These are phyloP conservation scores for Cyberlindnera xylosilytica DNA, from an alignment of 805 yeast species.

Conservation along the genomic window DNA sequence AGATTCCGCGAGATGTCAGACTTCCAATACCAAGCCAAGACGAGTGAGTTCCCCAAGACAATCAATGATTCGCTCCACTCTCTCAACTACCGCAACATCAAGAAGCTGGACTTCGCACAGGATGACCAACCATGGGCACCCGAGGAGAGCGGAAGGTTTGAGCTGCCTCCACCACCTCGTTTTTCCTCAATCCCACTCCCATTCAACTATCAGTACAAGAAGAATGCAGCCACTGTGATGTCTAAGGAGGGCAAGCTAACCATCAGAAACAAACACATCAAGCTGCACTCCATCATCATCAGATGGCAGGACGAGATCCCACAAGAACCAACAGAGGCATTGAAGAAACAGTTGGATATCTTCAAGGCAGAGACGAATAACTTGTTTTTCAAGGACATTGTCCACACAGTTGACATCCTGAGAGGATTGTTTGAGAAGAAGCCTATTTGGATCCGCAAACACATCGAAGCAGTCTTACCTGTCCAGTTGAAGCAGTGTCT, in stretches of 20 bases:
- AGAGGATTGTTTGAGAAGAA: constrained; percentile 56
- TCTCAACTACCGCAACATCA: constrained; percentile 41
- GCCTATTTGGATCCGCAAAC: constrained; percentile 86
- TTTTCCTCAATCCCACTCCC: constrained; percentile 78
- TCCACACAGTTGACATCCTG: constrained; percentile 29
- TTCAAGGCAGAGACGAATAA: constrained; percentile 31
- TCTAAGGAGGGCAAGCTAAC: constrained; percentile 45
- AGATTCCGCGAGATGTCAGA: constrained; percentile 85
- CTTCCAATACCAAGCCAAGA: constrained; percentile 68
- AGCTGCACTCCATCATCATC: constrained; percentile 51
- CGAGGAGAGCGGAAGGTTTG: constrained; percentile 31
- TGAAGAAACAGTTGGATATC: constrained; percentile 42
- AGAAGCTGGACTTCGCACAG: constrained; percentile 32
- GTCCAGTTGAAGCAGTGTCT: constrained; percentile 41
- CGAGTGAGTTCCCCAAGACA: constrained; percentile 46
- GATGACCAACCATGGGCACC: constrained; percentile 36
- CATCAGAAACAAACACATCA: constrained; percentile 41
- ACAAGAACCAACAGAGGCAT: constrained; percentile 43
- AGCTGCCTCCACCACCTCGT: constrained; percentile 83
- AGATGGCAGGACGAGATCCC: constrained; percentile 51
- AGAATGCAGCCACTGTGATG: constrained; percentile 56
- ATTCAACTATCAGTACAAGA: constrained; percentile 70
- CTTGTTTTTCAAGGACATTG: constrained; percentile 27
- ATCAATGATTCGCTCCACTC: constrained; percentile 38
- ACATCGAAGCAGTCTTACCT: constrained; percentile 55